Base-by-base conservation (phyloP, 2,329 filamentous ascomycete species). In the Lasiodiplodia theobromae region DNA sequence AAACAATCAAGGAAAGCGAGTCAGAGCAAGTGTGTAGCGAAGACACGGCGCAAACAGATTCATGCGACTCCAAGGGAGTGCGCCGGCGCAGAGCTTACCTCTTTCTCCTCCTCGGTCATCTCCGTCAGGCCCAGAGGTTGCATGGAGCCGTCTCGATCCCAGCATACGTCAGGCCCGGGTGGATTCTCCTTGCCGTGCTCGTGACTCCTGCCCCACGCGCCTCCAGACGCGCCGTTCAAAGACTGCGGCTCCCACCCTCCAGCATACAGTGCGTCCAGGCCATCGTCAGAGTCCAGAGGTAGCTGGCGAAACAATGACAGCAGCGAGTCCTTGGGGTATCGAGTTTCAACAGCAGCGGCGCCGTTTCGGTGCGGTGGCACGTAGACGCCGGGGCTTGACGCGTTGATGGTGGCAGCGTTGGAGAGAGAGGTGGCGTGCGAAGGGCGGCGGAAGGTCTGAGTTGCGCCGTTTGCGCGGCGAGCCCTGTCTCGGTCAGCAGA, bases 141-240 rank as follows among this genome's bases (percentile, higher is more conserved):
- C 54, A 89, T 85, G 66, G 86, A 86, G 28, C 92, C 93, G 69
- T 86, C 86, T 69, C 87, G 82, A 76, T 97, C 92, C 96, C 95
- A 99, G 79, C 94, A 98, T 52, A 95, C 88, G 71, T 96, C 93
- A n/a, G 94, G 92, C 54, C 95, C 94, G 75, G 92, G 88, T 69
- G 89, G 89, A 71, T 86, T 84, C 71, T 91, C 89, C 77, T 93
- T 91, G 69, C 86, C 74, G 60, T 81, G 87, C 72, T 97, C 94
- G 69, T 88, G 87, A 73, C 85, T 86, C 79, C 94, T 93, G 64
- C 92, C 92, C 93, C 93, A 97, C 66, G 88, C 87, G 31, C 78
- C 77, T 60, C 75, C 83, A 75, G 79, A 85, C 75, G 77, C 74
- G 38, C 90, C 89, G 73, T 93, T 94, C 51, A 88, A 82, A 63